phyloP scores from a whole-genome alignment of 176 grass and related monocot genomes.

The Triticum urartu region DNA sequence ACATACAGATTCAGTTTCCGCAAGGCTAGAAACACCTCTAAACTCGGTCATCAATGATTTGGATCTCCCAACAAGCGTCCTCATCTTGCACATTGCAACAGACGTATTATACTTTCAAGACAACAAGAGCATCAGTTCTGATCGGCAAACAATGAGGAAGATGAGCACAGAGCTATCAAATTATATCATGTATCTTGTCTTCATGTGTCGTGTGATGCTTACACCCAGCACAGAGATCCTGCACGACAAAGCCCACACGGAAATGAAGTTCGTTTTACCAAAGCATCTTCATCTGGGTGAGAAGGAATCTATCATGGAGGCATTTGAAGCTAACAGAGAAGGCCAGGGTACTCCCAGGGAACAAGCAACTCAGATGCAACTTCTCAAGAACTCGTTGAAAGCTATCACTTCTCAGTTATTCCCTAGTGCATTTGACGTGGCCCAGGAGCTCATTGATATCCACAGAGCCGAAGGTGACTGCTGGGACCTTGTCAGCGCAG shows the following conservation, averaged over 20 bases:
- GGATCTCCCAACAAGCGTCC: not conserved
- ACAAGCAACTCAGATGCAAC: not conserved
- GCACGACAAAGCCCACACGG: not conserved
- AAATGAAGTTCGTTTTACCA: not conserved
- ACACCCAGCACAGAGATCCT: not conserved
- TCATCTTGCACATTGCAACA: not conserved
- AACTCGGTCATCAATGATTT: not conserved
- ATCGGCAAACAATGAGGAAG: not conserved
- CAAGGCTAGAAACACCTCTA: not conserved
- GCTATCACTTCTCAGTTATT: too few species aligned
- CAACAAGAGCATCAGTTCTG: not conserved
- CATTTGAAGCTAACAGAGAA: not conserved
- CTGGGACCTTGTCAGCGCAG: not conserved
- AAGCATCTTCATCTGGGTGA: not conserved
- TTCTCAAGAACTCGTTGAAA: not conserved
- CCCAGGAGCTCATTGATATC: not conserved
- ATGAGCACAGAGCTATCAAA: not conserved
- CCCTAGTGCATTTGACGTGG: not conserved
- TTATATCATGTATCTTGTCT: not conserved
- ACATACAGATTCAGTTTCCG: not conserved
- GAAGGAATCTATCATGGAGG: not conserved
- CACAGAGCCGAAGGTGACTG: not conserved
- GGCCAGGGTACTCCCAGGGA: not conserved
- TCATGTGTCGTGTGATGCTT: not conserved
- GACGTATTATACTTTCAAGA: not conserved